These are phyloP conservation scores for Xylaria flabelliformis DNA, from an alignment of 495 filamentous ascomycete species.

Conservation along the genomic window DNA sequence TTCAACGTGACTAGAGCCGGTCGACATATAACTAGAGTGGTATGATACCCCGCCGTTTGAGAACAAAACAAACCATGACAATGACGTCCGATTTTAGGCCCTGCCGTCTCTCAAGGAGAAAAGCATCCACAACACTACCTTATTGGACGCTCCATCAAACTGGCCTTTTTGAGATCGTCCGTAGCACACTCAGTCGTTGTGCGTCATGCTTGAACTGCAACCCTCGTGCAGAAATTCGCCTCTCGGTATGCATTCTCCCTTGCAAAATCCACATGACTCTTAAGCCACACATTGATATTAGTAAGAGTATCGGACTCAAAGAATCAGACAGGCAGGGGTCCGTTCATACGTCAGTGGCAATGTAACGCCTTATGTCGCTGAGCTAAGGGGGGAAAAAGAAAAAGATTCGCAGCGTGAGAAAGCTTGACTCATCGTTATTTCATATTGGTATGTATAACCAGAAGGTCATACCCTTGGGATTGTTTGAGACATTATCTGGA, in stretches of 20 bases:
- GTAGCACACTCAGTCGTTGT: conserved; percentile 7
- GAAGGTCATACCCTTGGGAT: background rate
- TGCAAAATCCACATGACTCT: background rate
- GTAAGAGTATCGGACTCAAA: background rate
- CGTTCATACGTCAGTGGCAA: conserved; percentile 16
- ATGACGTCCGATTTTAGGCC: background rate
- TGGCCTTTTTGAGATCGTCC: conserved; percentile 3
- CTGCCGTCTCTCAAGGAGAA: background rate
- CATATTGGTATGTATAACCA: background rate
- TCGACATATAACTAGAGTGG: background rate
- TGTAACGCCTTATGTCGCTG: conserved; percentile 21
- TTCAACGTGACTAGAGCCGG: conserved; percentile 1
- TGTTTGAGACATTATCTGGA: background rate
- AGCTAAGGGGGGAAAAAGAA: background rate
- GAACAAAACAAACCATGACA: conserved; percentile 4
- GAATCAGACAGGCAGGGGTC: conserved; percentile 10
- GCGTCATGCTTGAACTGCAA: conserved; percentile 9
- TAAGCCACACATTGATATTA: background rate
- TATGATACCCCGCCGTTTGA: conserved; percentile 21
- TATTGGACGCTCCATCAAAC: background rate
- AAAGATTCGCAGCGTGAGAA: background rate
- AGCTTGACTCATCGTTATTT: conserved; percentile 10
- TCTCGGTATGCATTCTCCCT: conserved; percentile 17
- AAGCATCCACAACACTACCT: background rate
- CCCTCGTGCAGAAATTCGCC: conserved; percentile 15